Conservation (phyloP, 2,329 filamentous ascomycete genomes). For the Balansia obtecta region DNA sequence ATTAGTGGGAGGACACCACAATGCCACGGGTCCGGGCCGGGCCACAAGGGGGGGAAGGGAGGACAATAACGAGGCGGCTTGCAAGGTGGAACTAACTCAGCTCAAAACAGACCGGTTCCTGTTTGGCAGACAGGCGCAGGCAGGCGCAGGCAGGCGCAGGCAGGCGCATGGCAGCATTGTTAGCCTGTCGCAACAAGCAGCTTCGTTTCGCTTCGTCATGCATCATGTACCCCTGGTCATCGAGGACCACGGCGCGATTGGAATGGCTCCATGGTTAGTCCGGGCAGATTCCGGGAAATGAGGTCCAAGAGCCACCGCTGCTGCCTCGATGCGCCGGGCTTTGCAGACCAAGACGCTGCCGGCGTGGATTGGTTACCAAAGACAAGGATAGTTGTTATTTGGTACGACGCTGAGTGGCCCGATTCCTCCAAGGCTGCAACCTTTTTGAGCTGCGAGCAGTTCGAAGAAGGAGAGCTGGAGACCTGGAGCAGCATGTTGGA, state of each 20-base stretch:
- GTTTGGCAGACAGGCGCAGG: neutral
- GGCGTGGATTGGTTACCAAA: constrained; percentile 3
- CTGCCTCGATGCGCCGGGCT: neutral
- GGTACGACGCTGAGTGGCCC: neutral
- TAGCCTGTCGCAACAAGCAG: neutral
- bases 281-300: constrained; percentile 7
- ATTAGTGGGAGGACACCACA: neutral
- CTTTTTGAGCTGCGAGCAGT: neutral
- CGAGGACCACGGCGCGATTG: neutral
- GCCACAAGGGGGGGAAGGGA: neutral
- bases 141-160: neutral
- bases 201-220: too few relatives aligned
- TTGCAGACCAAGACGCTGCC: neutral
- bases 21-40: neutral
- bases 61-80: neutral
- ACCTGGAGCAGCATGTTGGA: neutral
- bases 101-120: neutral
- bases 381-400: neutral
- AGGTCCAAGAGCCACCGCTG: neutral
- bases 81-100: neutral
- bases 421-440: neutral
- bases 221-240: too few relatives aligned
- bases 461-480: neutral
- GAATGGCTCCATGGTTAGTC: neutral
- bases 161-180: neutral